Evolutionary conservation across 345 rosid genomes (phyloP), one percentile per base, ranked within the genome.

Genomic region (Eucalyptus sp.): DNA sequence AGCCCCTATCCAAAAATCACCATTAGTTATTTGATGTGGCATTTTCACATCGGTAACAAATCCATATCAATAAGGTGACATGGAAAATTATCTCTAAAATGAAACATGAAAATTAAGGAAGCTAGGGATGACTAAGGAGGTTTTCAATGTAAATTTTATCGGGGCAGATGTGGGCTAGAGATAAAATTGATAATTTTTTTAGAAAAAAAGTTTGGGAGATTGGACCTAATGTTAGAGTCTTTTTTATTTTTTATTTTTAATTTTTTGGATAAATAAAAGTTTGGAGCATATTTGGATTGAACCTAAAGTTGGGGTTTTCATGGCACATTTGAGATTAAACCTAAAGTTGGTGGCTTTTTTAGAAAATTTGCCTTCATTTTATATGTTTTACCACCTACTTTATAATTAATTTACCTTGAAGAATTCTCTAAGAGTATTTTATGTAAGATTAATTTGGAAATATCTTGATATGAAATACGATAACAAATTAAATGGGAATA

Each of bases 31-130:
- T 76, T 76, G 4, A 76, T 11, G 46, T 20, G 15, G 7, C 29
- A 41, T 41, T 20, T 76, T 20, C 48, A 37, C 0, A 2, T 20
- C 1, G 2, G 7, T 68, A 37, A 71, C 14, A 71, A 20, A 20
- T 76, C 3, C 11, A 41, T 4, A 76, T 76, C 5, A 0, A 3
- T 24, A 76, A 37, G 7, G 5, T 76, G 27, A 37, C 0, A 1
- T 20, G 83, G 1, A 41, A 41, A 76, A 11, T 76, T 76, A 76
- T 76, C 83, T 41, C 27, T 11, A 37, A 33, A 68, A 68, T 18
- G 22, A 5, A 68, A 62, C 31, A 15, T 76, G 3, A 76, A 43
- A 20, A 76, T 37, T 76, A 37, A 20, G 25, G 80, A 41, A 41
- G 13, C 22, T 10, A 41, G 25, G 14, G 25, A 76, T 22, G 9